Percentiles rank a stretch among this genome's conserved stretches.
Conservation (phyloP, 805 yeast species). For the Yamadazyma takamatsuzukensis region DNA sequence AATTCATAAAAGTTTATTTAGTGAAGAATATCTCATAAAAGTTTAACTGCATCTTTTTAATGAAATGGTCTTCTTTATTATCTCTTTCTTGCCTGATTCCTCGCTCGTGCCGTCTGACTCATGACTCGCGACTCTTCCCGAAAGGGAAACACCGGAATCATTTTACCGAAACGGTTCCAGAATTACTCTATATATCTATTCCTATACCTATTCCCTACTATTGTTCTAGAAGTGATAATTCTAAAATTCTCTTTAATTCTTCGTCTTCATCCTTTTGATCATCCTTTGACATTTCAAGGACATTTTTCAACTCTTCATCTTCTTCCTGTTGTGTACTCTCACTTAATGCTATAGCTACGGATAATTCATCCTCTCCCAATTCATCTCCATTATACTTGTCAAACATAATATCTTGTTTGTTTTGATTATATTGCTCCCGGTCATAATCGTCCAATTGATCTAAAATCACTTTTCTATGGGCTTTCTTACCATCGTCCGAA, state of each 20-base stretch:
- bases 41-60: no score
- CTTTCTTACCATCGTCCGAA: constrained; percentile 20
- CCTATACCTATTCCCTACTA: no score
- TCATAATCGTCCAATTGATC: constrained; percentile 38
- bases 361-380: constrained; percentile 34
- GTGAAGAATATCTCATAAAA: no score
- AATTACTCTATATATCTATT: no score
- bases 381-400: constrained; percentile 47
- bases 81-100: no score
- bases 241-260: constrained; percentile 13
- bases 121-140: no score
- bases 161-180: no score
- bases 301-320: constrained; percentile 23
- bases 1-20: no score
- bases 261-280: constrained; percentile 14
- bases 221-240: constrained; percentile 11
- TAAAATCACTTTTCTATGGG: constrained; percentile 21
- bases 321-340: constrained; percentile 17
- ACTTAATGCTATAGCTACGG: constrained; percentile 42
- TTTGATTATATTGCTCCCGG: constrained; percentile 19
- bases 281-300: constrained; percentile 15
- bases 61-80: no score
- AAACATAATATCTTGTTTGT: constrained; percentile 23
- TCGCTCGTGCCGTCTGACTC: no score
- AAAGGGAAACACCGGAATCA: no score